Percentiles rank a stretch among this genome's conserved stretches.
Evolutionary conservation across 108 stramenopile genomes (phyloP).

Genomic region (Licmophora abbreviata): DNA sequence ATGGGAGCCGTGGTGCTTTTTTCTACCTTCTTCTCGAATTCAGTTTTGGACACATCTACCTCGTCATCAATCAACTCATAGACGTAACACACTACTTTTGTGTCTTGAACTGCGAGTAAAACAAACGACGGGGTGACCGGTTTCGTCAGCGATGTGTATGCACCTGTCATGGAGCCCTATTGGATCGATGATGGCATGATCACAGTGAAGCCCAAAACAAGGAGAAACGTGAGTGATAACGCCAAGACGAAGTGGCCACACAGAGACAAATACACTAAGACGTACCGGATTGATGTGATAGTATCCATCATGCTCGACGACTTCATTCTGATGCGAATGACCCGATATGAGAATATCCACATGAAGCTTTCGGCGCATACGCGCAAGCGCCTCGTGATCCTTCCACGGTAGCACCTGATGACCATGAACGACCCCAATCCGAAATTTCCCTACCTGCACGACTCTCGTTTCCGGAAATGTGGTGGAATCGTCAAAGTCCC

Average conservation of each 20-base stretch:
- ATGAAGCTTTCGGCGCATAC: constrained; percentile 72
- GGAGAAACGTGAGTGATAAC: background rate
- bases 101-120: constrained; percentile 89
- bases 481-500: constrained; percentile 71
- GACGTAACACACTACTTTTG: constrained; percentile 90
- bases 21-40: constrained; percentile 49
- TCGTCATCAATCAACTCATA: constrained; percentile 69
- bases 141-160: constrained; percentile 49
- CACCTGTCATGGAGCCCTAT: constrained; percentile 89
- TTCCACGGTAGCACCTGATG: constrained; percentile 91
- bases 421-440: constrained; percentile 92
- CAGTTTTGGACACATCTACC: constrained; percentile 82
- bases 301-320: constrained; percentile 75
- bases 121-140: constrained; percentile 77
- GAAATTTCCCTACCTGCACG: constrained; percentile 85
- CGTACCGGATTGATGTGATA: constrained; percentile 90
- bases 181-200: background rate
- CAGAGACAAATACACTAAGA: constrained; percentile 13
- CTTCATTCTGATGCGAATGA: constrained; percentile 87
- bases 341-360: constrained; percentile 96
- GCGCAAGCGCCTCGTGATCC: constrained; percentile 58
- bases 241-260: constrained; percentile 9
- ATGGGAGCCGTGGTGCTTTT: too few species aligned
- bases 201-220: background rate
- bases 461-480: constrained; percentile 85